A percentile compares a stretch with the other conserved stretches of the same genome.
Conservation (phyloP, 2,329 filamentous ascomycete genomes). For the Dothistroma pini region DNA sequence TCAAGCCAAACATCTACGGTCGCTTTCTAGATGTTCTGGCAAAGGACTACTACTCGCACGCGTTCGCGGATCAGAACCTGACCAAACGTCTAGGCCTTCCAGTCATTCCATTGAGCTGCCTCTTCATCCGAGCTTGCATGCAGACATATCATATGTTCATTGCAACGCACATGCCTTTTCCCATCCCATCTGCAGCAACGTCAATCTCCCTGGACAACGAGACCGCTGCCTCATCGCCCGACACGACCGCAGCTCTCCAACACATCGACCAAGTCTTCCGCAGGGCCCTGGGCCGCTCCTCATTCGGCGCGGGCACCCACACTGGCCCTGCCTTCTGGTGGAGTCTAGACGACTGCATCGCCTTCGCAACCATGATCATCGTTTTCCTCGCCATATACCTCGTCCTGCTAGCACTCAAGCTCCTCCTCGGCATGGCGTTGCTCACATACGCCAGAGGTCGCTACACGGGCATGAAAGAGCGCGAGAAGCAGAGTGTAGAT, state of each 20-base stretch:
- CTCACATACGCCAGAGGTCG: slow-evolving; percentile 74
- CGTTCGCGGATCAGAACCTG: slow-evolving; percentile 85
- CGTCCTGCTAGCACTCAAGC: slow-evolving; percentile 68
- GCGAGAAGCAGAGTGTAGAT: slow-evolving; percentile 51
- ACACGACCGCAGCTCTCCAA: slow-evolving; percentile 71
- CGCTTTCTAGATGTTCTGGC: slow-evolving; percentile 89
- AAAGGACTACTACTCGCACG: slow-evolving; percentile 97
- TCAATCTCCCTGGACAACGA: slow-evolving; percentile 58
- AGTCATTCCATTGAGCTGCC: slow-evolving; percentile 84
- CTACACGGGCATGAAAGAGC: slow-evolving; percentile 75
- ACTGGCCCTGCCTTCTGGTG: slow-evolving; percentile 36
- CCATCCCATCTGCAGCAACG: slow-evolving; percentile 63
- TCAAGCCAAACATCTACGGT: slow-evolving; percentile 83
- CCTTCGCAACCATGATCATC: slow-evolving; percentile 74
- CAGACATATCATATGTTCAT: slow-evolving; percentile 99
- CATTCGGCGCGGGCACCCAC: slow-evolving; percentile 54
- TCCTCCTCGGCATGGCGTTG: slow-evolving; percentile 83
- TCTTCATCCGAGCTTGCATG: slow-evolving; percentile 90
- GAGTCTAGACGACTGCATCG: slow-evolving; percentile 68
- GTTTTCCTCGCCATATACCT: slow-evolving; percentile 84
- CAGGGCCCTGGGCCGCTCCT: slow-evolving; percentile 69
- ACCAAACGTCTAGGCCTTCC: slow-evolving; percentile 87
- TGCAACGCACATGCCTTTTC: slow-evolving; percentile 75
- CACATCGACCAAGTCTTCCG: slow-evolving; percentile 75
- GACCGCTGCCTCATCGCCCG: slow-evolving; percentile 55